phyloP scores from a whole-genome alignment of 1,284 basidiomycete genomes.

The Cutaneotrichosporon mucoides region DNA sequence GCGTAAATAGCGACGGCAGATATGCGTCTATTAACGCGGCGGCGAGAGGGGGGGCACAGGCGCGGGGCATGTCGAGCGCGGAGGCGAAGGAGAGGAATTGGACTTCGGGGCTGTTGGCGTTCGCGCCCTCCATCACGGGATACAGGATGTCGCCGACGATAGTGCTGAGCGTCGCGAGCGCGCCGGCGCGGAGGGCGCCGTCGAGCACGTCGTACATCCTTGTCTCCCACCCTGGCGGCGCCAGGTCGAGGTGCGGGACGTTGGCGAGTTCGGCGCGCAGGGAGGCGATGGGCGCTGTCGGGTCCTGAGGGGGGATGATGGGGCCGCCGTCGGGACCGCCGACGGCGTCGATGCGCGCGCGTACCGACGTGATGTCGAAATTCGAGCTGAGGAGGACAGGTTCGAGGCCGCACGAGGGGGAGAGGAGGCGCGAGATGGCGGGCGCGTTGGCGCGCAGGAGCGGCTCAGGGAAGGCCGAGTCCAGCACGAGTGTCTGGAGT shows the following conservation, averaged over 20 bases:
- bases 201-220: constrained; percentile 16
- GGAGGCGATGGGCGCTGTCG: neutral
- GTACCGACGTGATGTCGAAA: constrained; percentile 33
- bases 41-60: constrained; percentile 5
- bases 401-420: constrained; percentile 28
- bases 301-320: neutral
- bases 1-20: constrained; percentile 12
- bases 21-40: constrained; percentile 13
- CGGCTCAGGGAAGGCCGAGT: constrained; percentile 36
- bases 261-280: constrained; percentile 21
- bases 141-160: constrained; percentile 14
- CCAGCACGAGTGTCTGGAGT: constrained; percentile 39
- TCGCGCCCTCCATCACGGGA: constrained; percentile 11
- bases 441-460: constrained; percentile 31
- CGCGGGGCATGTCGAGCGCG: constrained; percentile 7
- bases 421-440: constrained; percentile 28
- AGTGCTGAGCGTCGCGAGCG: constrained; percentile 2
- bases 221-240: constrained; percentile 16
- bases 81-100: constrained; percentile 14
- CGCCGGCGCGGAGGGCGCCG: constrained; percentile 11
- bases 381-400: constrained; percentile 35
- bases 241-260: constrained; percentile 22
- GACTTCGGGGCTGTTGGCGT: constrained; percentile 1
- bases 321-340: constrained; percentile 9
- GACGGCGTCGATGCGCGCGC: constrained; percentile 22